Conservation (phyloP, 768 basidiomycete species). For the Holtermannia corniformis region DNA sequence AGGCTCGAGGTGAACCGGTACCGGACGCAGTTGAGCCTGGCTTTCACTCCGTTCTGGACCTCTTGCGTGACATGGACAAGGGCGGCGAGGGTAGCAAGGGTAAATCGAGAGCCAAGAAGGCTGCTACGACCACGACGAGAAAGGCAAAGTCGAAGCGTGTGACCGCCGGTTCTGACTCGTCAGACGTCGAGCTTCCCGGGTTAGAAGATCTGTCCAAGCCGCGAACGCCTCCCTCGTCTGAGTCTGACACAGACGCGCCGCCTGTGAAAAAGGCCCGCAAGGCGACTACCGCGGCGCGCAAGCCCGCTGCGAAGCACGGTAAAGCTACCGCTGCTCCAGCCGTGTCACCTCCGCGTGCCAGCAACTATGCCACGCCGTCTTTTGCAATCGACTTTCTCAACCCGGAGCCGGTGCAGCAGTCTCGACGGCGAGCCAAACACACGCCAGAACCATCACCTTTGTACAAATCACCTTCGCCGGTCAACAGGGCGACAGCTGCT, state of each 20-base stretch:
- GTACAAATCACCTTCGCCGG: not conserved
- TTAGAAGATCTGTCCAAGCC: not conserved
- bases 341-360: not conserved
- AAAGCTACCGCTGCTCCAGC: not conserved
- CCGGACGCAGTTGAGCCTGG: slow-evolving; percentile 36
- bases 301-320: not conserved
- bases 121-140: not conserved
- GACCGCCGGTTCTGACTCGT: not conserved
- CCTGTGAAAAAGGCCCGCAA: not conserved
- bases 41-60: slow-evolving; percentile 32
- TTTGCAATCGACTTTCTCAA: not conserved
- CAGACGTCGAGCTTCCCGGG: not conserved
- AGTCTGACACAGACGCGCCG: not conserved
- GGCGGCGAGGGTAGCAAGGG: slow-evolving; percentile 2
- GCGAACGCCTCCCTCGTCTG: not conserved
- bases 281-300: not conserved
- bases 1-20: slow-evolving; percentile 29
- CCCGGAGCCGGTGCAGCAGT: not conserved
- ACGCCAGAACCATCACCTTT: not conserved
- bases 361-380: too few relatives aligned
- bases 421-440: not conserved
- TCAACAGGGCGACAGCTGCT: too few relatives aligned
- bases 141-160: not conserved
- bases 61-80: slow-evolving; percentile 16
- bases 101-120: slow-evolving; percentile 1